Evolutionary conservation across 2,329 filamentous ascomycete species (phyloP), one percentile per base, ranked within the genome.

Genomic region (Colletotrichum godetiae): DNA sequence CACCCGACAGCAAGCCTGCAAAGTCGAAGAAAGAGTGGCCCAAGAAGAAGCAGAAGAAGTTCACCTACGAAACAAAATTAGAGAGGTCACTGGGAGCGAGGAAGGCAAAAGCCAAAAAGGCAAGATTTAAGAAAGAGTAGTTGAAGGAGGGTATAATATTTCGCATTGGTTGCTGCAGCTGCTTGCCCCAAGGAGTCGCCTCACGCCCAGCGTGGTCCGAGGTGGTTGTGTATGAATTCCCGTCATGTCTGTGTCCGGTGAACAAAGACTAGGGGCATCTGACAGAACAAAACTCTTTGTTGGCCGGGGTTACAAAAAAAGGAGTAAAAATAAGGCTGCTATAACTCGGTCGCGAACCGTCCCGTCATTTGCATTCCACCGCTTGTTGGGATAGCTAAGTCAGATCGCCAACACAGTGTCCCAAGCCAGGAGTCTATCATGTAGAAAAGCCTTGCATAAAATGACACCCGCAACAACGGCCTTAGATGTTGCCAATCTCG

Each of bases 401-500:
- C 60, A 58, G 67, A 61, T 71, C 61, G 72, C 61, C 62, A 66
- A 60, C 72, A 61, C 68, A 69, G 68, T 65, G 58, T 59, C 59
- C 68, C 58, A 73, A 58, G 63, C 68, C 64, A 60, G 46, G 53
- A 72, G 64, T 72, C 63, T 68, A 74, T 69, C 69, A 64, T 29
- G 35, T 46, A 37, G 37, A 63, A 61, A 67, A 52, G 49, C 67
- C 59, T 67, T 64, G 71, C 64, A 70, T 58, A 35, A 61, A 58
- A 59, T 55, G 55, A 60, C 63, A 37, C 62, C 55, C 80, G 67
- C 15, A 27, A 59, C 11, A 52, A 31, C 37, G 19, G 13, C 24
- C 79, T 91, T 92, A 98, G 86, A 98, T 95, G 87, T 95, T 97
- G 89, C 93, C 93, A 86, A 98, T 95, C 87, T 98, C 95, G 79